Conservation (phyloP, 352 stramenopile genomes). For the Aphanomyces stellatus region DNA sequence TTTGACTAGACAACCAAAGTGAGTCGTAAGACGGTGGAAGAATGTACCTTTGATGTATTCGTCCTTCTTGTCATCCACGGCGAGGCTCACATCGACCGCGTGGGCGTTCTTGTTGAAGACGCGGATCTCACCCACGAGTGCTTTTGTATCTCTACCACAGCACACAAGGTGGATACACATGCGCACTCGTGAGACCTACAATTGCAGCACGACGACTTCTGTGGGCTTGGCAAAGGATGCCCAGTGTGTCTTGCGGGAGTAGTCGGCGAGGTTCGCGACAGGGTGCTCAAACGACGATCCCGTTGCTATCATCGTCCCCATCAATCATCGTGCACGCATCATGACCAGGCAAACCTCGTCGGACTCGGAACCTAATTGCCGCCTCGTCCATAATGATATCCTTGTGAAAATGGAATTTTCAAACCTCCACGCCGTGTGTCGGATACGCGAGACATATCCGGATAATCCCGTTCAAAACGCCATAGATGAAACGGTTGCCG, state of each 20-base stretch:
- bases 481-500: too few relatives aligned
- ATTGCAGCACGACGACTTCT: constrained; percentile 41
- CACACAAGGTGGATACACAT: neutral
- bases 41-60: constrained; percentile 46
- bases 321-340: neutral
- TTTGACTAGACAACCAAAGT: constrained; percentile 45
- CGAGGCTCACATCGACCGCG: constrained; percentile 50
- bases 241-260: constrained; percentile 49
- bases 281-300: constrained; percentile 19
- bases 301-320: neutral
- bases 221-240: constrained; percentile 44
- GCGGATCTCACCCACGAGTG: constrained; percentile 55
- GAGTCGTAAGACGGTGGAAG: neutral
- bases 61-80: constrained; percentile 49
- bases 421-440: neutral
- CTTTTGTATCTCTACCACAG: constrained; percentile 40
- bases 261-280: constrained; percentile 34
- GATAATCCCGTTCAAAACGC: too few relatives aligned
- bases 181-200: constrained; percentile 32
- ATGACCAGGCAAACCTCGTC: neutral
- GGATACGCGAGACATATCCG: neutral
- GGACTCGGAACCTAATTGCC: neutral
- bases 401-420: neutral
- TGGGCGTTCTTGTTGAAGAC: constrained; percentile 75
- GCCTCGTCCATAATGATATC: neutral